Conservation (phyloP, 257 asterid genomes). For the Solanum bulbocastanum region DNA sequence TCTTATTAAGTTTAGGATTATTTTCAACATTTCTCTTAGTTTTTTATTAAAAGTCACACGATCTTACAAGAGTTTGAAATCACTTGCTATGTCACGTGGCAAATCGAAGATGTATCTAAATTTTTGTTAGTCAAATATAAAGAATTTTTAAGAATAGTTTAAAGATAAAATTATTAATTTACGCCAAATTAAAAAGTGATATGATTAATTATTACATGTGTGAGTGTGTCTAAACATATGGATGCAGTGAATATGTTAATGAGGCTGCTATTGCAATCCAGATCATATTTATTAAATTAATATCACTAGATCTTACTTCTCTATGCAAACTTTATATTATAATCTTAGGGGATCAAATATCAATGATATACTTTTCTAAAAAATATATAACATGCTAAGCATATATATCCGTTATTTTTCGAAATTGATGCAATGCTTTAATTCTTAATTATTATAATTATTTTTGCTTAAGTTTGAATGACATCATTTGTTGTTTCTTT, state of each 20-base stretch:
- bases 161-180: too few species aligned
- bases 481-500: not conserved
- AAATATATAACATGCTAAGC: not conserved
- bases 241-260: not conserved
- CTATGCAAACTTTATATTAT: not conserved
- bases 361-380: not conserved
- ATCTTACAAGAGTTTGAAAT: not conserved
- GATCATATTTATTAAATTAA: not conserved
- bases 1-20: too few species aligned
- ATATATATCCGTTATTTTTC: not conserved
- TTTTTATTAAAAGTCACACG: too few species aligned
- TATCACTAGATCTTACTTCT: not conserved
- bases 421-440: not conserved
- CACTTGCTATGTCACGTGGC: not conserved
- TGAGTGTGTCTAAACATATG: not conserved
- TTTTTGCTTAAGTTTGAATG: not conserved
- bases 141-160: too few species aligned
- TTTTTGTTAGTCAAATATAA: too few species aligned
- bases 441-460: not conserved
- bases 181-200: not conserved
- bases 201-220: not conserved
- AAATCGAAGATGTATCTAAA: too few species aligned
- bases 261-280: not conserved
- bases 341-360: not conserved
- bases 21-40: too few species aligned